Evolutionary conservation across 345 rosid species (phyloP).

Genomic region (Eucalyptus polyanthemos): DNA sequence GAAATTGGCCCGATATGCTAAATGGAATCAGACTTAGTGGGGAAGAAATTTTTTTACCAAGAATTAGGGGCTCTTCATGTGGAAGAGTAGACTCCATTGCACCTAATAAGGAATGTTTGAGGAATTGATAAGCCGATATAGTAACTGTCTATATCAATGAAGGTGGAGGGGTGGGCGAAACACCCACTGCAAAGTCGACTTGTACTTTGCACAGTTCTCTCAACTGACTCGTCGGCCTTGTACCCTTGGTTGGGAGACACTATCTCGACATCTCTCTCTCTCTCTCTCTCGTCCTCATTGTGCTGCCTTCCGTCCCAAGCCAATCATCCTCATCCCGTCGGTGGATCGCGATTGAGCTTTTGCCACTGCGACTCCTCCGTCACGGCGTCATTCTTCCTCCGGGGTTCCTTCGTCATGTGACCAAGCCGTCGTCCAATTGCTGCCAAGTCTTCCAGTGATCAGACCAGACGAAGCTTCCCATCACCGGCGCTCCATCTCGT

Average conservation of each 20-base stretch:
- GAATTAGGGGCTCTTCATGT: rapidly evolving
- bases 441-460: not conserved
- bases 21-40: rapidly evolving
- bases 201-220: rapidly evolving
- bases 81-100: rapidly evolving
- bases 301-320: not conserved
- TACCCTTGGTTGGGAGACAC: too few relatives aligned
- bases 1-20: not conserved
- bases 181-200: rapidly evolving
- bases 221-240: rapidly evolving
- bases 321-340: not conserved
- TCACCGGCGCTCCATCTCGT: not conserved
- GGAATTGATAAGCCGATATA: rapidly evolving
- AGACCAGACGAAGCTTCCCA: not conserved
- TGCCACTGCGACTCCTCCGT: not conserved
- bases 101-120: too few relatives aligned
- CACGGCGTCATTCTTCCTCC: too few relatives aligned
- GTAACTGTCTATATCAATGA: rapidly evolving
- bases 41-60: too few relatives aligned
- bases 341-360: not conserved
- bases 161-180: too few relatives aligned
- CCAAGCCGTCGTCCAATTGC: not conserved
- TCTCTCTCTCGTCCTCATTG: not conserved
- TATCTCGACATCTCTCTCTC: not conserved
- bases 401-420: not conserved